These are phyloP conservation scores for Calocybe gangraenosa DNA, from an alignment of 768 basidiomycete genomes.

Conservation along the genomic window DNA sequence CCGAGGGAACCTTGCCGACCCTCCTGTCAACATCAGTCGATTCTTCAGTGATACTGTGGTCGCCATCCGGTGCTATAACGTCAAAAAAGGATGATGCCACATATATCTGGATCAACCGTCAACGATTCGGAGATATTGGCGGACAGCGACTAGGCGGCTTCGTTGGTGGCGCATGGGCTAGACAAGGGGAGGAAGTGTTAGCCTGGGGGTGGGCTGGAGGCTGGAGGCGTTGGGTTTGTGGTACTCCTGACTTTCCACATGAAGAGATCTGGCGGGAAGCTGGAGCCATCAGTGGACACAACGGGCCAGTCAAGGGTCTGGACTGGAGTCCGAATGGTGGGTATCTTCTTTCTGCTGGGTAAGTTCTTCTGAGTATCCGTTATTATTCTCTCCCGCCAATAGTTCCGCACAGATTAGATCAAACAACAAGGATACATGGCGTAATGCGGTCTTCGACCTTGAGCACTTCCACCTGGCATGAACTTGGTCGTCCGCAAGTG, in stretches of 20 bases:
- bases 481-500: constrained; percentile 89
- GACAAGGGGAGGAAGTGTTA: constrained; percentile 56
- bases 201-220: constrained; percentile 95
- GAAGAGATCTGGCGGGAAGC: constrained; percentile 67
- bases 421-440: constrained; percentile 88
- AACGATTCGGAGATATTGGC: constrained; percentile 94
- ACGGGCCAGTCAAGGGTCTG: constrained; percentile 71
- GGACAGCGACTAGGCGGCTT: constrained; percentile 89
- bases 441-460: constrained; percentile 28
- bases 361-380: constrained; percentile 17
- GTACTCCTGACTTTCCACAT: constrained; percentile 14
- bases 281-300: constrained; percentile 85
- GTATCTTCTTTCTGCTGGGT: constrained; percentile 87
- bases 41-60: constrained; percentile 94
- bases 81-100: constrained; percentile 34
- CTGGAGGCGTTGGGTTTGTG: constrained; percentile 81
- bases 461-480: constrained; percentile 56
- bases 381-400: neutral
- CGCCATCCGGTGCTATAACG: constrained; percentile 54
- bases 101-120: constrained; percentile 85
- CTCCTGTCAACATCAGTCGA: constrained; percentile 94
- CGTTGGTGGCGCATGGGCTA: constrained; percentile 83
- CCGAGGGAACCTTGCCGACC: constrained; percentile 31
- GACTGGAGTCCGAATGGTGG: constrained; percentile 86
- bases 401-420: constrained; percentile 61